phyloP scores from a whole-genome alignment of 2,329 filamentous ascomycete species.

The Tolypocladium ophioglossoides region DNA sequence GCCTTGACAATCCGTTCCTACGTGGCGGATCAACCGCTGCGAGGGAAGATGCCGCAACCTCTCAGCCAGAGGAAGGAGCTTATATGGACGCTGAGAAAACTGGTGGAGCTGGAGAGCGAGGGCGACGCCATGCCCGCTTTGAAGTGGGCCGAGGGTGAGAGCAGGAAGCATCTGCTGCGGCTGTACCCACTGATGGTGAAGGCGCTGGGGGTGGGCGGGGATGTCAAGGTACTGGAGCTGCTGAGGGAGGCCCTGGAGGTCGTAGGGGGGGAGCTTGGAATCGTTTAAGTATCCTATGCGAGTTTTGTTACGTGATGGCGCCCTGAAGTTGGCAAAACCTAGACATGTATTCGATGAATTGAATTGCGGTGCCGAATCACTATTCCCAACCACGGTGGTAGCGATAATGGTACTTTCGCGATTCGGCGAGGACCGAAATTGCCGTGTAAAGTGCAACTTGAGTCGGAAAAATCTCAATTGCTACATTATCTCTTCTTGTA shows the following conservation, averaged over 20 bases:
- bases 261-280: constrained; percentile 41
- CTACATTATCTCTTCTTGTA: too few relatives aligned
- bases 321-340: too few relatives aligned
- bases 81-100: constrained; percentile 54
- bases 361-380: background rate
- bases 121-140: constrained; percentile 54
- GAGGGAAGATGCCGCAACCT: constrained; percentile 83
- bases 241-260: constrained; percentile 51
- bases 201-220: constrained; percentile 46
- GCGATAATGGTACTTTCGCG: background rate
- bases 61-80: constrained; percentile 71
- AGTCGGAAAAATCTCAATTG: too few relatives aligned
- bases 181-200: constrained; percentile 69
- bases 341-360: background rate
- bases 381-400: too few relatives aligned
- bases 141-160: constrained; percentile 39
- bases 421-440: too few relatives aligned
- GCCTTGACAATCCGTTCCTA: constrained; percentile 76
- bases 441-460: too few relatives aligned
- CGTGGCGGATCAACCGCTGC: constrained; percentile 80
- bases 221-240: constrained; percentile 47
- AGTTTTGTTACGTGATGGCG: background rate
- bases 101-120: constrained; percentile 60
- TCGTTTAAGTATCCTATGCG: constrained; percentile 5
- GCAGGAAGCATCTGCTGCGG: constrained; percentile 65